Percentiles rank a stretch among this genome's conserved stretches.
phyloP scores from a whole-genome alignment of 129 eudicot genomes.

The Lactuca saligna region DNA sequence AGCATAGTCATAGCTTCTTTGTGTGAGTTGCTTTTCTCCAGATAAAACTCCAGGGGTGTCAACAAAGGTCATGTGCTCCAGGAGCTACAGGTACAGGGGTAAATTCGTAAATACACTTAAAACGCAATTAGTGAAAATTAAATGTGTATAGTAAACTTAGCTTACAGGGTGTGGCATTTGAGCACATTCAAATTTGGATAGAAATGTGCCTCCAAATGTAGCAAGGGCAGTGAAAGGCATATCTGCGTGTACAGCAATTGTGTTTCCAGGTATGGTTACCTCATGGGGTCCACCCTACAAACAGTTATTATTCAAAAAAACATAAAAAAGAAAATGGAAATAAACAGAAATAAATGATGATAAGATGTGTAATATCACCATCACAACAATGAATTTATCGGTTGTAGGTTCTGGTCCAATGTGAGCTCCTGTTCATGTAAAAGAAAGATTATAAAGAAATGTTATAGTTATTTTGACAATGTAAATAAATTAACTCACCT shows the following conservation, averaged over 20 bases:
- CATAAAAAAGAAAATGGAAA: not conserved
- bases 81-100: slow-evolving; percentile 38
- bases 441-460: not conserved
- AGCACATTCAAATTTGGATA: slow-evolving; percentile 92
- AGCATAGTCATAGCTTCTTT: slow-evolving; percentile 90
- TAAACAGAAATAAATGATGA: not conserved
- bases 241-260: slow-evolving; percentile 91
- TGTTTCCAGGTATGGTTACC: slow-evolving; percentile 95
- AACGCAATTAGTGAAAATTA: not conserved
- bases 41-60: slow-evolving; percentile 98
- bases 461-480: not conserved
- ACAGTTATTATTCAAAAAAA: not conserved
- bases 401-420: slow-evolving; percentile 99
- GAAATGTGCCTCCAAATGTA: slow-evolving; percentile 85
- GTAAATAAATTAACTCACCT: slow-evolving; percentile 37
- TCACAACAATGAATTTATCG: slow-evolving; percentile 83
- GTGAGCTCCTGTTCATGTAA: slow-evolving; percentile 78
- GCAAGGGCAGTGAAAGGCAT: slow-evolving; percentile 81
- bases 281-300: slow-evolving; percentile 86
- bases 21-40: slow-evolving; percentile 94
- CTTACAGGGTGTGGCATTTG: slow-evolving; percentile 94
- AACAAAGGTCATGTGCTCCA: slow-evolving; percentile 83
- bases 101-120: not conserved
- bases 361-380: slow-evolving; percentile 45
- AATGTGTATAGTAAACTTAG: slow-evolving; percentile 26